Evolutionary conservation across 1,139 yeast genomes (phyloP), one percentile per base, ranked within the genome.

Genomic region (Sugiyamaella xylanicola): DNA sequence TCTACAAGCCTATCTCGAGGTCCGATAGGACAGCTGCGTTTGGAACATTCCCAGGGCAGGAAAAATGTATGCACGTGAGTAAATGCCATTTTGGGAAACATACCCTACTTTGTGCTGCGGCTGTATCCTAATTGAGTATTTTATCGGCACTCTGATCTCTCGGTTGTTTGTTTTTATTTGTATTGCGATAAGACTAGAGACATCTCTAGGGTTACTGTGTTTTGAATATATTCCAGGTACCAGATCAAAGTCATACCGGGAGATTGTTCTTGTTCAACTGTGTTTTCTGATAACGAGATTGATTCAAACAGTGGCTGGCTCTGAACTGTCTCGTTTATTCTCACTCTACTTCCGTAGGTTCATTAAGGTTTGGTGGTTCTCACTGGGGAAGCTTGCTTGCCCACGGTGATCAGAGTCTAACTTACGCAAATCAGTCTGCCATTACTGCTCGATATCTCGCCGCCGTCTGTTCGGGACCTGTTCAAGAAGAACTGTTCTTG

Each of bases 101-200:
- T 7, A 19, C 43, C 43, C 43, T 40, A n/a, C 25, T 7, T 13
- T 21, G 13, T 9, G 25, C 21, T 19, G 43, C 43, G 43, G 43
- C 43, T 41, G 45, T 15, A 16, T 22, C 45, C 32, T 13, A 22
- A 11, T 20, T 21, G 4, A 39, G 45, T 15, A 8, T 13, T 11
- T 41, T 21, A 8, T 13, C 32, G 17, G 39, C 39, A 13, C n/a
- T 35, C 4, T 11, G 17, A 15, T 17, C 22, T 41, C 43, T 9
- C 43, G 11, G 13, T 17, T 22, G 45, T 20, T 20, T 41, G 45
- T 41, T 41, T 40, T 41, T 41, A 13, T 21, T 41, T 25, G 29
- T 25, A 25, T 25, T 5, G 9, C 9, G 29, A 25, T 25, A 25
- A 25, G 29, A 25, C 29, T 25, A n/a, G 29, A 25, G 29, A 25